Base-by-base conservation (phyloP, 2,329 filamentous ascomycete genomes). In the Uncinocarpus reesii region DNA sequence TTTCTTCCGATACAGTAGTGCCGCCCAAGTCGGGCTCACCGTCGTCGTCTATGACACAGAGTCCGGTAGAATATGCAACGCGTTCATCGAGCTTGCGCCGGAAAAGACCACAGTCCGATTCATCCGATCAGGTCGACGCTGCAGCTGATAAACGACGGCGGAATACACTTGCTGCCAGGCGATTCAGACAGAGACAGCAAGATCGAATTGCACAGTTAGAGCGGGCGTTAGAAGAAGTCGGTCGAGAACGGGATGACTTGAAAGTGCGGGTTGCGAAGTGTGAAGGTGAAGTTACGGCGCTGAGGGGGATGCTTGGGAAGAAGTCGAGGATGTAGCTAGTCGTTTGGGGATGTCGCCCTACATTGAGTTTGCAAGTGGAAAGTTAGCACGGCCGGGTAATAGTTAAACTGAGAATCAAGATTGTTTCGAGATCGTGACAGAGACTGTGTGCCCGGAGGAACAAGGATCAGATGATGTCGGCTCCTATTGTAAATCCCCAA, bases 111-210 rank as follows among this genome's bases (percentile, higher is more conserved):
- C 46, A 43, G 21, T 28, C 38, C 11, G 24, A 21, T 16, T 42
- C 46, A n/a, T 21, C 23, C 6, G 46, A 43, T 11, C 31, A 37
- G 1, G 37, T 43, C 11, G 52, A 52, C 20, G 40, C 36, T 31
- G 52, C 47, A 7, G 46, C 42, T 4, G 55, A 57, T 28, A 84
- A 84, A 63, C 79, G 82, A 23, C 76, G 78, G 52, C 75, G 78
- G 52, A 85, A 86, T 63, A 85, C 81, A 11, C 72, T 83, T 52
- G 81, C 82, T n/a, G 82, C 82, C 24, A 75, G 80, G 52, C 80
- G 81, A 52, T 85, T 84, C 60, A 78, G 82, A 21, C 81, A 85
- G 61, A 83, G 82, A 62, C 77, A 80, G 38, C 72, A 84, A 28
- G 81, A 85, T 56, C 78, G 80, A 52, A 77, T 84, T 62, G 66